These are phyloP conservation scores for Cinnamomum micranthum DNA, from an alignment of 164 flowering plant genomes.

Conservation along the genomic window DNA sequence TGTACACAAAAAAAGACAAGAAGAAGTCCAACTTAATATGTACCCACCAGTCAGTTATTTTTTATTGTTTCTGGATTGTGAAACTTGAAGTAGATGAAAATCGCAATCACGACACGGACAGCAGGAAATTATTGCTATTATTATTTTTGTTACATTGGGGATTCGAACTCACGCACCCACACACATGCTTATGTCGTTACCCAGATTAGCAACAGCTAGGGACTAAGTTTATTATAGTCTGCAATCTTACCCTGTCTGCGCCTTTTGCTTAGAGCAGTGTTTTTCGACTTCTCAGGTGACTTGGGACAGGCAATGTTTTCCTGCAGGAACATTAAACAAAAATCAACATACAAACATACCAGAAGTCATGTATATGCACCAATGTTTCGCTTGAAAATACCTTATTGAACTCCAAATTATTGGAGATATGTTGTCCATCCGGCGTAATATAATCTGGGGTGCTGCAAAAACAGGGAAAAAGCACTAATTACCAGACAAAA, in stretches of 20 bases:
- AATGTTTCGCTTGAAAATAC: slow-evolving; percentile 20
- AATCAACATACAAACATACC: neutral
- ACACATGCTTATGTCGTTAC: too few species aligned
- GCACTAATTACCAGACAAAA: too few species aligned
- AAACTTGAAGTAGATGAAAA: neutral
- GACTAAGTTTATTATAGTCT: neutral
- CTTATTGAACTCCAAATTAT: slow-evolving; percentile 49
- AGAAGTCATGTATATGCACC: neutral
- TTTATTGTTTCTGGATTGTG: too few species aligned
- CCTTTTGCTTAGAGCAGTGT: slow-evolving; percentile 48
- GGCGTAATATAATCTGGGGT: slow-evolving; percentile 97
- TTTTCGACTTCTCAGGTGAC: slow-evolving; percentile 65
- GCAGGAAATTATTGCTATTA: too few species aligned
- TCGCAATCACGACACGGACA: neutral
- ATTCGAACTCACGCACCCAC: neutral
- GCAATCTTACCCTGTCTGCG: slow-evolving; percentile 43
- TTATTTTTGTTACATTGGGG: too few species aligned
- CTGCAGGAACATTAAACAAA: slow-evolving; percentile 24
- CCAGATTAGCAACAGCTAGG: neutral
- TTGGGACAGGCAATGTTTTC: slow-evolving; percentile 70
- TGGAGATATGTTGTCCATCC: slow-evolving; percentile 48
- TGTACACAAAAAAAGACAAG: neutral
- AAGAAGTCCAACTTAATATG: neutral
- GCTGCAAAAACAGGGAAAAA: slow-evolving; percentile 30
- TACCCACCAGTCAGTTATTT: too few species aligned